A percentile compares a stretch with the other conserved stretches of the same genome.
Evolutionary conservation across 768 basidiomycete species (phyloP).

Genomic region (Porphyrellus cyaneotinctus): DNA sequence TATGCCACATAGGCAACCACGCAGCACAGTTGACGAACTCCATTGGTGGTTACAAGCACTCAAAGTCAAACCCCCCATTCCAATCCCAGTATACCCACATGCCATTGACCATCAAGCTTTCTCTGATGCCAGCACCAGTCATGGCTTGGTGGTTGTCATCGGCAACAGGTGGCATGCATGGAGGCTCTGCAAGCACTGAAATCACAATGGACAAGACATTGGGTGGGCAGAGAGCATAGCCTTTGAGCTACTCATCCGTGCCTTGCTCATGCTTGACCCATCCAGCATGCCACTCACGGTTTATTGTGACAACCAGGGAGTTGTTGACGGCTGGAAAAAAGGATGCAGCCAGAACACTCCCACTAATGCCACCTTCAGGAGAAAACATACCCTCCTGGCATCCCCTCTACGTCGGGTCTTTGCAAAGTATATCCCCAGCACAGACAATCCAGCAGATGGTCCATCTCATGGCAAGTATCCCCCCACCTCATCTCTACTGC

Average conservation of each 20-base stretch:
- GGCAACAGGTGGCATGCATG: not conserved
- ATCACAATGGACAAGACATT: not conserved
- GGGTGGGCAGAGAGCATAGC: not conserved
- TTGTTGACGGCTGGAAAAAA: constrained; percentile 34
- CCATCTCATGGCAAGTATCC: not conserved
- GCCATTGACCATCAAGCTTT: not conserved
- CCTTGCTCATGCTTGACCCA: not conserved
- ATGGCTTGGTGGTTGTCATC: not conserved
- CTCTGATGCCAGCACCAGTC: not conserved
- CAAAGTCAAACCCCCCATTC: not conserved
- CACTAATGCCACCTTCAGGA: constrained; percentile 30
- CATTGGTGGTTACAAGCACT: not conserved
- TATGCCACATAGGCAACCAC: not conserved
- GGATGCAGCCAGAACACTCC: constrained; percentile 25
- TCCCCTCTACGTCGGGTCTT: not conserved
- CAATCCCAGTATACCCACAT: not conserved
- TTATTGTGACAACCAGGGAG: constrained; percentile 29
- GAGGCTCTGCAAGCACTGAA: not conserved
- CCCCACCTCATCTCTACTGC: not conserved
- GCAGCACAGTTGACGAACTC: not conserved
- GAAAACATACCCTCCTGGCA: constrained; percentile 12
- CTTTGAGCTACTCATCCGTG: not conserved
- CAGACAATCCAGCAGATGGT: not conserved
- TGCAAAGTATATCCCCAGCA: not conserved
- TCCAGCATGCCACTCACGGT: not conserved